phyloP scores from a whole-genome alignment of 164 flowering plant genomes.

The Pachysandra terminalis region DNA sequence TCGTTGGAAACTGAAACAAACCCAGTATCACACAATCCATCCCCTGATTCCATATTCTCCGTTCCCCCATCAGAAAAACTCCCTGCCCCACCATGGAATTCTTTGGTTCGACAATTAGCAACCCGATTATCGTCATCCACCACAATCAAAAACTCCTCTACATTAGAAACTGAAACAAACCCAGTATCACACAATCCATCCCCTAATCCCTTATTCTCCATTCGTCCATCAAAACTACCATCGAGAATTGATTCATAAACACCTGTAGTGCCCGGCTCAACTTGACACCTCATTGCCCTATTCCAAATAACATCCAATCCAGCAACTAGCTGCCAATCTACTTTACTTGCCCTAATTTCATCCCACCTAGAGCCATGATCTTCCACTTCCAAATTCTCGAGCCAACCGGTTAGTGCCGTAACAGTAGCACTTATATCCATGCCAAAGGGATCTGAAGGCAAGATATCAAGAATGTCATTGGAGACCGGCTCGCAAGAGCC shows the following conservation, averaged over 20 bases:
- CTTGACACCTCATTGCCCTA: conserved; percentile 8
- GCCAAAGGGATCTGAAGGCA: conserved; percentile 94
- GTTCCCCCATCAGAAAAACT: conserved; percentile 20
- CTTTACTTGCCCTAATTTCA: conserved; percentile 16
- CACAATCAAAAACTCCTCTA: conserved; percentile 21
- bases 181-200: conserved; percentile 14
- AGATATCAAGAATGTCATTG: conserved; percentile 57
- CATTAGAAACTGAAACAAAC: conserved; percentile 17
- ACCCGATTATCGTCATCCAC: conserved; percentile 14
- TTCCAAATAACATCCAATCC: conserved; percentile 24
- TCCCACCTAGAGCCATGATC: conserved; percentile 34
- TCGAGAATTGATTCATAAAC: conserved; percentile 1
- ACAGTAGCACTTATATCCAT: conserved; percentile 75
- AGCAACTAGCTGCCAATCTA: conserved; percentile 10
- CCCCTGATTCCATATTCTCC: conserved; percentile 21
- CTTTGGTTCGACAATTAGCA: conserved; percentile 6
- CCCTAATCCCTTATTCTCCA: conserved; percentile 21
- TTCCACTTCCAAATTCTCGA: conserved; percentile 65
- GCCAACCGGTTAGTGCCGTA: conserved; percentile 69
- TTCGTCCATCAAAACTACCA: conserved; percentile 17
- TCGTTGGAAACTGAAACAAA: conserved; percentile 18
- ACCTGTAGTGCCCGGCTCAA: background rate
- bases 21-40: conserved; percentile 13
- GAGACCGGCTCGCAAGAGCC: conserved; percentile 36
- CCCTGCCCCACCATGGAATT: conserved; percentile 5